Evolutionary conservation across 352 stramenopile genomes (phyloP), one percentile per base, ranked within the genome.

Genomic region (Bremia lactucae): DNA sequence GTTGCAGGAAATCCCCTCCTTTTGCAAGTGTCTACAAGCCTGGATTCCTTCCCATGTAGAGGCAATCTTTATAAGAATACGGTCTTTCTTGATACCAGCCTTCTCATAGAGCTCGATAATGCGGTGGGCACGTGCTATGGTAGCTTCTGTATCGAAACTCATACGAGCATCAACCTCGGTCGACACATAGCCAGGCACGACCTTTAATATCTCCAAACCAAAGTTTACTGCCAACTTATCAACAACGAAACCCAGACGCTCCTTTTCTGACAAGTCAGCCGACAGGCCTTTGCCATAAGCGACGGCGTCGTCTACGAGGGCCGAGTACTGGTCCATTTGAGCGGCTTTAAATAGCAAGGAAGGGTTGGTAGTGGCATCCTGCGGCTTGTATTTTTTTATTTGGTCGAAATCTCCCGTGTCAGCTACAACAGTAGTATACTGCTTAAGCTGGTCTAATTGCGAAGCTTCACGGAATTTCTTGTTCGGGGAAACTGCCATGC

Each of bases 311-410:
- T 97, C 80, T 23, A 99, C 87, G 13, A 99, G 86, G 34, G 88
- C 62, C 23, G 78, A 68, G 74, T 99, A 99, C 68, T 98, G 81
- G 44, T 91, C 69, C 73, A 98, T 96, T 28, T 70, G 71, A 22
- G 96, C 91, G 16, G 96, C 96, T 63, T 98, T 98, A 83, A 96
- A 98, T 34, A 99, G 94, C 34, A 99, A 77, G 57, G 84, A 98
- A 31, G 96, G 96, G 72, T 99, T 99, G 16, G 96, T 99, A 7
- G 96, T 99, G 26, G 96, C 96, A 80, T 99, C 95, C 68, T 97
- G 86, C 42, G 94, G 94, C 61, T 89, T 88, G 70, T 80, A 93
- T 66, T 91, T 92, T 59, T 83, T 79, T 43, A 91, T 95, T 49
- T 82, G 87, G 51, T 69, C 68, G 49, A 95, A 83, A 66, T 99